phyloP scores from a whole-genome alignment of 257 asterid genomes.

The Jacaranda copaia region DNA sequence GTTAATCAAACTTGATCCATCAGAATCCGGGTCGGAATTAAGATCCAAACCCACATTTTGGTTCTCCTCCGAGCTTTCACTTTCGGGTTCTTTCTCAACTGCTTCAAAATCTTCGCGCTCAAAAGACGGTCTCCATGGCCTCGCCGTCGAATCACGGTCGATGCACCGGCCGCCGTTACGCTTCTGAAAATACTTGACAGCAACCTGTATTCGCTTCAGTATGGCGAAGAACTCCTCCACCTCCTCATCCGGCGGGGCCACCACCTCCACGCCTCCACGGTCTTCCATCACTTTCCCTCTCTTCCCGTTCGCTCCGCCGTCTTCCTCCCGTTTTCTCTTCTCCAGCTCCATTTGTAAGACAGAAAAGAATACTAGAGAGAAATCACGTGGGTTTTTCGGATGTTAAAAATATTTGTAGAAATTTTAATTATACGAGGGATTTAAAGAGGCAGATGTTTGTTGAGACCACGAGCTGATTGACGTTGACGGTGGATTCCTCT shows the following conservation, averaged over 20 bases:
- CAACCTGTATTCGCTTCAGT: slow-evolving; percentile 49
- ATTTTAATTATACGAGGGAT: neutral
- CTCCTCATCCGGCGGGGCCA: slow-evolving; percentile 49
- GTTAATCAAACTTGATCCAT: slow-evolving; percentile 20
- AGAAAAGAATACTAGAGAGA: neutral
- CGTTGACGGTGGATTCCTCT: too few species aligned
- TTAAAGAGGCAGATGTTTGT: neutral
- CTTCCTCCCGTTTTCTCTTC: slow-evolving; percentile 30
- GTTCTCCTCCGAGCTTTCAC: neutral
- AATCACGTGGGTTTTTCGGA: neutral
- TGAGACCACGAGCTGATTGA: neutral
- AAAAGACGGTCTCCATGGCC: slow-evolving; percentile 35
- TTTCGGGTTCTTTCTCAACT: slow-evolving; percentile 7
- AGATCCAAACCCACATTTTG: slow-evolving; percentile 36
- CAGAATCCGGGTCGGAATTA: slow-evolving; percentile 37
- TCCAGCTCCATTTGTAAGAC: neutral
- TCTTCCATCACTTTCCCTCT: neutral
- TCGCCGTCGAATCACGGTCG: slow-evolving; percentile 13
- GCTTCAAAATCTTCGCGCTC: slow-evolving; percentile 36
- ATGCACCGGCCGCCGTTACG: slow-evolving; percentile 23
- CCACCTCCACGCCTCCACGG: slow-evolving; percentile 15
- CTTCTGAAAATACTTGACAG: slow-evolving; percentile 33
- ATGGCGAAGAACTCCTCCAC: slow-evolving; percentile 65
- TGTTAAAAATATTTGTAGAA: neutral
- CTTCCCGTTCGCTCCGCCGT: slow-evolving; percentile 17